Percentiles rank a stretch among this genome's conserved stretches.
These are phyloP conservation scores for Quercus lobata DNA, from an alignment of 331 rosid genomes.

Conservation along the genomic window DNA sequence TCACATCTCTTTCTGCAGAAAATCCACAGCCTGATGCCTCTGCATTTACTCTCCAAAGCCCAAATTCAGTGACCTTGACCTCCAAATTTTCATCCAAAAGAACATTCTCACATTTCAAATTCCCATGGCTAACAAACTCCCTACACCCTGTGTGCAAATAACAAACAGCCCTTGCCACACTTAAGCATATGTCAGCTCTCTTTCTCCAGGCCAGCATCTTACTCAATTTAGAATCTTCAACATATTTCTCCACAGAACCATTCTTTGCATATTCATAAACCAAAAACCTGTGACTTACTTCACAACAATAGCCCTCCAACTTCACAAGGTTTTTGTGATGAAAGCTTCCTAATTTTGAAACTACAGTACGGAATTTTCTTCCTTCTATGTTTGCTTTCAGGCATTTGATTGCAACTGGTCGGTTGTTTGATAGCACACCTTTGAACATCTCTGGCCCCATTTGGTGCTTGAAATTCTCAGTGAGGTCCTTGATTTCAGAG, in stretches of 20 bases:
- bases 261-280: slow-evolving; percentile 57
- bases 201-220: slow-evolving; percentile 70
- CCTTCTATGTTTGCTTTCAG: slow-evolving; percentile 51
- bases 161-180: slow-evolving; percentile 67
- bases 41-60: slow-evolving; percentile 38
- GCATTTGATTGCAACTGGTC: slow-evolving; percentile 46
- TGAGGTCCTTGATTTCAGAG: slow-evolving; percentile 59
- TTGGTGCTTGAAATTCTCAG: slow-evolving; percentile 51
- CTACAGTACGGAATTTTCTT: slow-evolving; percentile 62
- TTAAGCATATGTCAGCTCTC: slow-evolving; percentile 63
- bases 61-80: slow-evolving; percentile 64
- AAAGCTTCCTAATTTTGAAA: slow-evolving; percentile 56
- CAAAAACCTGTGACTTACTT: slow-evolving; percentile 45
- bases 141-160: slow-evolving; percentile 75
- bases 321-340: slow-evolving; percentile 71
- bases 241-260: slow-evolving; percentile 47
- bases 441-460: slow-evolving; percentile 59
- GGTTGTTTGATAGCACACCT: slow-evolving; percentile 48
- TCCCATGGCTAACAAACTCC: slow-evolving; percentile 78
- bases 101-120: slow-evolving; percentile 57
- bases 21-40: slow-evolving; percentile 29
- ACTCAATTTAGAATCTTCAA: slow-evolving; percentile 45
- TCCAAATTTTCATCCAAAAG: slow-evolving; percentile 53
- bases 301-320: slow-evolving; percentile 89
- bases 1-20: slow-evolving; percentile 66